Conservation (phyloP, 139 green algal species). For the Chlorella sp. region DNA sequence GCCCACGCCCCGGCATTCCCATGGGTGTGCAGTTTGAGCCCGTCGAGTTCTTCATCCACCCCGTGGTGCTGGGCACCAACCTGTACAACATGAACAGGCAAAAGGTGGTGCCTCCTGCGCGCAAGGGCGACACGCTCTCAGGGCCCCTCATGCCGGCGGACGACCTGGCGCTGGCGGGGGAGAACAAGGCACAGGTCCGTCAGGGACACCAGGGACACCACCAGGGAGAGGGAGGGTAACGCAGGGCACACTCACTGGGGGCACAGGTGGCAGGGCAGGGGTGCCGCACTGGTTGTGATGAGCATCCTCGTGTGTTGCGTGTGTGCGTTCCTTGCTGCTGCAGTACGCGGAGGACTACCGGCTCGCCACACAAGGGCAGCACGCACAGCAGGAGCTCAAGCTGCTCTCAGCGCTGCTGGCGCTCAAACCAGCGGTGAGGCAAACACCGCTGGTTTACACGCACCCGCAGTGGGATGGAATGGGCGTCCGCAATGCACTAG, state of each 20-base stretch:
- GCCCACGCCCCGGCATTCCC: too few relatives aligned
- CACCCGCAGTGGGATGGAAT: too few relatives aligned
- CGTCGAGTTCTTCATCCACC: conserved; percentile 58
- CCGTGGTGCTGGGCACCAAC: conserved; percentile 48
- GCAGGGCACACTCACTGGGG: too few relatives aligned
- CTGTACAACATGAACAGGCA: conserved; percentile 51
- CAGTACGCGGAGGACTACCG: conserved; percentile 19
- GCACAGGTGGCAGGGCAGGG: too few relatives aligned
- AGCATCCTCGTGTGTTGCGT: neutral
- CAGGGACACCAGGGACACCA: too few relatives aligned
- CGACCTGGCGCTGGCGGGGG: conserved; percentile 4
- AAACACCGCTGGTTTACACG: too few relatives aligned
- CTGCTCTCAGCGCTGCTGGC: conserved; percentile 15
- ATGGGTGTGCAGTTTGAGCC: conserved; percentile 35
- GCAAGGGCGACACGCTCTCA: conserved; percentile 17
- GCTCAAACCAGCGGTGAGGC: neutral
- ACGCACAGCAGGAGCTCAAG: conserved; percentile 13
- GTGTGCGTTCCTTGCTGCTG: too few relatives aligned
- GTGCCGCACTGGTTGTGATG: too few relatives aligned
- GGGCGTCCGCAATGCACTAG: too few relatives aligned
- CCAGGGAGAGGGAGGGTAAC: too few relatives aligned
- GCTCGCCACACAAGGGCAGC: neutral
- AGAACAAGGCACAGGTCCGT: conserved; percentile 16
- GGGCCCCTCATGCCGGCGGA: conserved; percentile 12
- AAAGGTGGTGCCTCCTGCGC: conserved; percentile 38